Evolutionary conservation across 805 yeast species (phyloP), one percentile per base, ranked within the genome.

Genomic region (Clavispora phyllophila): DNA sequence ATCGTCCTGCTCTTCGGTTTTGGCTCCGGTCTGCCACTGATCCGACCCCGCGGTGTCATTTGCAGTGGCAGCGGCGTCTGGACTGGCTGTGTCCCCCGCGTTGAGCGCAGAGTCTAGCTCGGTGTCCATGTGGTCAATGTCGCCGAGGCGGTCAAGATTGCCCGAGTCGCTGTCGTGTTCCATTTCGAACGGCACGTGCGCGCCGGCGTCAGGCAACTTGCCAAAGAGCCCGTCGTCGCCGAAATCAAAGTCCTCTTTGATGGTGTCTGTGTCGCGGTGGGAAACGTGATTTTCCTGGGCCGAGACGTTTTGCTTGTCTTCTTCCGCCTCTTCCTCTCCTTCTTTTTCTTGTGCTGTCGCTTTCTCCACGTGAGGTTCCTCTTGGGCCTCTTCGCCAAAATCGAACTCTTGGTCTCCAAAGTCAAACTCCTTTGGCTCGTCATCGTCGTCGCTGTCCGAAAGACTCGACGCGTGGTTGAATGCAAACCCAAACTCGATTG

Each of bases 401-500:
- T 45, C 46, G 24, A 41, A 33, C 39, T 48, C 47, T 20, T 31
- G 24, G 14, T 34, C 37, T 17, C 38, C 38, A 24, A 15, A 19
- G 20, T 36, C 26, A 22, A 14, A 22, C 17, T 22, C 23, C 25
- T 20, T 10, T 12, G 33, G 39, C n/a, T n/a, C 15, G 5, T 13
- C 35, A 8, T 48, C 49, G 14, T 48, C 53, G 36, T 48, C 49
- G n/a, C 52, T 47, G 12, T 50, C 56, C 49, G 49, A 52, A 4
- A 48, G 23, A 25, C 38, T 44, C 8, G 51, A n/a, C 6, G 41
- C 39, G 14, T 63, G 58, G 17, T 64, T 65, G 42, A 61, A 55
- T 49, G 46, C 69, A 39, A 72, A 48, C 50, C 73, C 49, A 60
- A 63, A 40, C 58, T 62, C 46, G 51, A 53, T 33, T 45, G 48